Base-by-base conservation (phyloP, 176 grass and related monocot genomes). In the Avena sativa region DNA sequence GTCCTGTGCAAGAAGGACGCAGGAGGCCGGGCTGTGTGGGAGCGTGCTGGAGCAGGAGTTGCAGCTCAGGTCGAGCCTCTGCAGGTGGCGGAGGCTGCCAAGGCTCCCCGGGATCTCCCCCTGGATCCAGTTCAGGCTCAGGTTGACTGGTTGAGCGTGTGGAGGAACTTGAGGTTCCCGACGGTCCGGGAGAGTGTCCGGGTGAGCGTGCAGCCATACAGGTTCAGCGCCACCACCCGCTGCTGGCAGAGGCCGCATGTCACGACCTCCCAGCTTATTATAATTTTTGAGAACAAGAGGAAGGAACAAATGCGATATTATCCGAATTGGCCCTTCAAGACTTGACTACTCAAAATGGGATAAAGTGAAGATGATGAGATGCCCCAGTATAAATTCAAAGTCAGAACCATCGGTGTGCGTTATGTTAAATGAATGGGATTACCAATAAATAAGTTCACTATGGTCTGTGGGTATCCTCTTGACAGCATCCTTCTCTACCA, bases 341-440 rank as follows among this genome's bases (percentile, higher is more conserved):
- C 92, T 98, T 79, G 93, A 98, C 85, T 98, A 98, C 81, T 98
- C 92, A 2, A 90, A 94, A 77, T 98, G 96, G 96, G 96, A 98
- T 50, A 96, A 88, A 55, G 92, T 3, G 93, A 88, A 7, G 93
- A 97, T 36, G 87, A 90, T 5, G 86, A 92, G 40, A 48, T 91
- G 68, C 92, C 93, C 5, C 93, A 87, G 23, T 98, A 94, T 64
- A 93, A 90, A 57, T 96, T 98, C 68, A 90, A 94, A 84, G 92
- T 98, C 81, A 84, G 87, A 86, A 96, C 89, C 32, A 83, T 96
- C 17, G 92, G 96, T 26, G 92, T 95, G 71, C 87, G 81, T 55
- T 71, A 92, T 57, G 90, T 47, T 47, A 47, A 47, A 9, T 47
- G 46, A 47, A 82, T 15, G 51, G 8, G 48, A 21, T 76, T 51